Conservation (phyloP, 2,329 filamentous ascomycete species). For the Remersonia thermophila region DNA sequence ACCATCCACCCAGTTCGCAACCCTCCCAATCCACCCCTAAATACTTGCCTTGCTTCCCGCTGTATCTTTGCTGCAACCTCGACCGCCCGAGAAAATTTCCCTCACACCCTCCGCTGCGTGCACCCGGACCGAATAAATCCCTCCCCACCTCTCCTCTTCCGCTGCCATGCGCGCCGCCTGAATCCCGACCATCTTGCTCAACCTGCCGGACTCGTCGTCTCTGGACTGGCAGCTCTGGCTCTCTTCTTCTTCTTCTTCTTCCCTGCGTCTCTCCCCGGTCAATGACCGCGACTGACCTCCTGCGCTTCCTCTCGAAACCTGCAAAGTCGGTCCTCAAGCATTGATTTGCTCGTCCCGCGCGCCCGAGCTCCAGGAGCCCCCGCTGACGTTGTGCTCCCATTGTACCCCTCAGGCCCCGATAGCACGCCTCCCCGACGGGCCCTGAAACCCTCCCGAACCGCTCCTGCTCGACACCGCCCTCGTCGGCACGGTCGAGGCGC, state of each 20-base stretch:
- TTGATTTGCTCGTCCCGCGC: no score
- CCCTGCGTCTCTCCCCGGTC: constrained; percentile 14
- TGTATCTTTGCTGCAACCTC: no score
- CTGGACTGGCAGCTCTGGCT: constrained; percentile 1
- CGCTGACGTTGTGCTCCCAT: background rate
- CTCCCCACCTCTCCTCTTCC: background rate
- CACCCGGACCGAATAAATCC: no score
- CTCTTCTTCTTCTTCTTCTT: constrained; percentile 1
- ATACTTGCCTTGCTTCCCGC: background rate
- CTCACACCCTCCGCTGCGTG: background rate
- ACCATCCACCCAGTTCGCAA: no score
- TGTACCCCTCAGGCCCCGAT: constrained; percentile 38
- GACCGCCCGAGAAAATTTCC: background rate
- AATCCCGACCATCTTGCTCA: no score
- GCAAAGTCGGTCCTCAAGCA: constrained; percentile 70
- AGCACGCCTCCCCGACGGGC: no score
- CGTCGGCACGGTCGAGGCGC: constrained; percentile 54
- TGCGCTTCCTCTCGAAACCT: constrained; percentile 88
- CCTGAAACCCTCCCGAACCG: constrained; percentile 19
- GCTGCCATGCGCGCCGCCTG: constrained; percentile 3
- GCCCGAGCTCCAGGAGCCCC: background rate
- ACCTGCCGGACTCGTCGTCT: background rate
- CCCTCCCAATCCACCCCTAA: no score
- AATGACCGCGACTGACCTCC: constrained; percentile 86
- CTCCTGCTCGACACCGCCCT: background rate